Base-by-base conservation (phyloP, 2,329 filamentous ascomycete genomes). In the Phaeosphaeria sp. region DNA sequence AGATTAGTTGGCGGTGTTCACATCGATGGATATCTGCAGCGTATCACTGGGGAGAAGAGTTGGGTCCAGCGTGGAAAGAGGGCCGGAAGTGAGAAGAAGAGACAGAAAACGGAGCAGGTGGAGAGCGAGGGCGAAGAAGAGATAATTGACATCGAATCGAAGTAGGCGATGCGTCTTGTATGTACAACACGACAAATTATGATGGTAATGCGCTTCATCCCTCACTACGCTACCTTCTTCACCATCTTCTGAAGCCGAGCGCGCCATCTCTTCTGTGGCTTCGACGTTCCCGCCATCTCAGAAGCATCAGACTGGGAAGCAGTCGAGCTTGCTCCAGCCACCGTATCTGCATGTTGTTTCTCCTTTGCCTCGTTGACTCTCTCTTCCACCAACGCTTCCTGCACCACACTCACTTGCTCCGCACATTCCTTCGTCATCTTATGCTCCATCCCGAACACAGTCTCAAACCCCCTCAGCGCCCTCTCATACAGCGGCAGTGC, bases 21-120 rank as follows among this genome's bases (percentile, higher is more conserved):
- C 65, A 83, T 87, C 1, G 89, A 92, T 72, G 87, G 89, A 0
- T 92, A 90, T 67, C 64, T 92, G 65, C 79, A 81, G 68, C 83
- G 84, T 3, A 81, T 91, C 52, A 64, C 62, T 17, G 59, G 59
- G 17, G 73, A 75, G 60, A 64, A 59, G 42, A 70, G 72, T 2
- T 74, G 73, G 72, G 3, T 69, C 4, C 66, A 69, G 2, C 51
- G 57, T 22, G 67, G 68, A 3, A 65, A 69, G 57, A 73, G 71
- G 48, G 63, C 65, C 49, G 52, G 58, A 1, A 58, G 52, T 18
- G 33, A 39, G 13, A 62, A 52, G 9, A 69, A 67, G 56, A 65
- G 60, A 54, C 56, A 59, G 44, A 68, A 54, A 44, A 46, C 46
- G 18, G 54, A 50, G 18, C 27, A 58, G 25, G 47, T 23, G 15